phyloP scores from a whole-genome alignment of 352 stramenopile species.

The Elongisporangium undulatum region DNA sequence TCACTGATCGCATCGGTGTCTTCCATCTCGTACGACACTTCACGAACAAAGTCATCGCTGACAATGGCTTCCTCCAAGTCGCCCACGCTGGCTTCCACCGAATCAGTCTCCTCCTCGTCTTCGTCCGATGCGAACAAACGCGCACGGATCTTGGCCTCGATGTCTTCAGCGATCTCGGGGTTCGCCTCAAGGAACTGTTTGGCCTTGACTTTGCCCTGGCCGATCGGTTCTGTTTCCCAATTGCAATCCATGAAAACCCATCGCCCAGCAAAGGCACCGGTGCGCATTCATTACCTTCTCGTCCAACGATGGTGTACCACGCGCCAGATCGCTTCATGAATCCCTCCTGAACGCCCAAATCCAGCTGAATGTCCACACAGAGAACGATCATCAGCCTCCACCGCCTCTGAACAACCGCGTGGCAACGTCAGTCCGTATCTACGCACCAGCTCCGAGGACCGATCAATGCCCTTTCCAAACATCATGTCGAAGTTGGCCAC shows the following conservation, averaged over 20 bases:
- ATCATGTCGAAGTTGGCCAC: conserved; percentile 96
- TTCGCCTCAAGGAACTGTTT: conserved; percentile 80
- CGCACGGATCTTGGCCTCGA: conserved; percentile 66
- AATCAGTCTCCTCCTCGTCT: conserved; percentile 7
- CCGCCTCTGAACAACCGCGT: neutral
- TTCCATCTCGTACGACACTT: neutral
- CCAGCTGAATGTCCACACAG: conserved; percentile 31
- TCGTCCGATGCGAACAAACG: conserved; percentile 43
- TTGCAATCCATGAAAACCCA: neutral
- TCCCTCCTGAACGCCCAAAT: conserved; percentile 70
- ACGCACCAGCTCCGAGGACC: conserved; percentile 71
- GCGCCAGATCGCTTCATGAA: conserved; percentile 75
- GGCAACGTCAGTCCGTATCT: neutral
- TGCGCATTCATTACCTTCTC: conserved; percentile 33
- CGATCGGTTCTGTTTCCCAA: conserved; percentile 64
- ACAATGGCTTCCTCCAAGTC: neutral
- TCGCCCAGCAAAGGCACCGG: neutral
- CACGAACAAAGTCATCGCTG: neutral
- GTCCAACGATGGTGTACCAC: conserved; percentile 67
- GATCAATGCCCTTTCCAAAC: conserved; percentile 96
- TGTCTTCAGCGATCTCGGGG: conserved; percentile 56
- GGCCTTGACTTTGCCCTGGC: conserved; percentile 77
- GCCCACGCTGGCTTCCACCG: too few relatives aligned
- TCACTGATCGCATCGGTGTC: neutral
- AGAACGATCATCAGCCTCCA: neutral